Percentiles rank a stretch among this genome's conserved stretches.
Evolutionary conservation across 2,329 filamentous ascomycete genomes (phyloP).

Genomic region (Fusarium brevicatenulatum): DNA sequence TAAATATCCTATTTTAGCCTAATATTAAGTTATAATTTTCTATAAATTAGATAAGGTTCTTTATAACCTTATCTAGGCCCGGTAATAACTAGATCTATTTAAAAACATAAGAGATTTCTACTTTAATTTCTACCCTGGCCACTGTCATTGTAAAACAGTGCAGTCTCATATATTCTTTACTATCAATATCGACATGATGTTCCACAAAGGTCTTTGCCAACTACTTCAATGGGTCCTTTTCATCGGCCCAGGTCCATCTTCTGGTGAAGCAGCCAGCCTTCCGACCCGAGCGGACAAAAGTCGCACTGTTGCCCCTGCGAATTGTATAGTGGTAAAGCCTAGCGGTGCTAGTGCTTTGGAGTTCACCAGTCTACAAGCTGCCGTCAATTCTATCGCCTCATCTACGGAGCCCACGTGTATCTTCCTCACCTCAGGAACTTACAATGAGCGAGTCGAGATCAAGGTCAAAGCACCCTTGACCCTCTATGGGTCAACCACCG

Average conservation of each 20-base stretch:
- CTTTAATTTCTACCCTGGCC: too few relatives aligned
- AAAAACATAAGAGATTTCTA: neutral
- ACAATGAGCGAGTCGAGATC: neutral
- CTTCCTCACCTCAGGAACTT: neutral
- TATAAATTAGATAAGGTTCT: neutral
- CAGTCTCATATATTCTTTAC: too few relatives aligned
- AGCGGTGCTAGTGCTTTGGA: neutral
- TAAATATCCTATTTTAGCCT: neutral
- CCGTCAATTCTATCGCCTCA: neutral
- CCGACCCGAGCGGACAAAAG: neutral
- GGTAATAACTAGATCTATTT: neutral
- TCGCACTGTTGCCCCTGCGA: neutral
- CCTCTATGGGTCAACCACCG: neutral
- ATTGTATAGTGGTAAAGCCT: neutral
- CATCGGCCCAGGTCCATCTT: rapidly evolving
- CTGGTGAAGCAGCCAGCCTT: neutral
- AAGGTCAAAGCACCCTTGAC: neutral
- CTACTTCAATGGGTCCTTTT: neutral
- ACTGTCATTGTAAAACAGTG: neutral
- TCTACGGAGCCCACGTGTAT: neutral
- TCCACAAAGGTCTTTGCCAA: neutral
- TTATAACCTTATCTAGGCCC: too few relatives aligned
- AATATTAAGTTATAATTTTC: neutral
- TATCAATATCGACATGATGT: neutral
- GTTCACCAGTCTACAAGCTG: neutral